These are phyloP conservation scores for Daldinia grandis DNA, from an alignment of 495 filamentous ascomycete species.

Conservation along the genomic window DNA sequence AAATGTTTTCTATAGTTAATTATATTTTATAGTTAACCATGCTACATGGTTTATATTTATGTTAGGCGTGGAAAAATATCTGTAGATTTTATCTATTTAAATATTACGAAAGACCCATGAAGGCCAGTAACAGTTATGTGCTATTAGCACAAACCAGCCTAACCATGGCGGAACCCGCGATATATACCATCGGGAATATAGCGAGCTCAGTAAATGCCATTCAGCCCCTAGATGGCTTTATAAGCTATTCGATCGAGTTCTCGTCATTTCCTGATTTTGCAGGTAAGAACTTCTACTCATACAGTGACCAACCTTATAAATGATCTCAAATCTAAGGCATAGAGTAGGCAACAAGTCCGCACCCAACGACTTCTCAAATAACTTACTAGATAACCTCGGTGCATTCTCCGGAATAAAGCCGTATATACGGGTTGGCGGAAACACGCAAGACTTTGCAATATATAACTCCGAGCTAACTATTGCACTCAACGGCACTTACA, in stretches of 20 bases:
- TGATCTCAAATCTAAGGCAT: conserved; percentile 1
- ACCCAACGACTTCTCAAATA: conserved; percentile 67
- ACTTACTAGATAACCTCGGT: conserved; percentile 62
- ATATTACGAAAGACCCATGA: background rate
- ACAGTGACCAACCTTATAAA: background rate
- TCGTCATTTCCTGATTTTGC: conserved; percentile 70
- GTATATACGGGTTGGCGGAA: conserved; percentile 67
- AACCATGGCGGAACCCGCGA: conserved; percentile 29
- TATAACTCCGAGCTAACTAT: conserved; percentile 64
- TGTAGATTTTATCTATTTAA: background rate
- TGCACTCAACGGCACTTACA: conserved; percentile 63
- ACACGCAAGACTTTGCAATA: conserved; percentile 69
- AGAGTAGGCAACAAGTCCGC: conserved; percentile 54
- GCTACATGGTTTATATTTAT: background rate
- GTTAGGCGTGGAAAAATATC: background rate
- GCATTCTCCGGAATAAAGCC: conserved; percentile 61
- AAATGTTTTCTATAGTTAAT: background rate
- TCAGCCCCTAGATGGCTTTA: conserved; percentile 60
- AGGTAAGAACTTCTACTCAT: conserved; percentile 44
- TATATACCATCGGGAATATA: conserved; percentile 5
- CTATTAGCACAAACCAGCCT: conserved; percentile 27
- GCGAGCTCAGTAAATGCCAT: conserved; percentile 44
- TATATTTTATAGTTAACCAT: conserved; percentile 1
- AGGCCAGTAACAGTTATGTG: background rate
- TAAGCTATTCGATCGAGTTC: conserved; percentile 69